Percentiles rank a stretch among this genome's conserved stretches.
Evolutionary conservation across 768 basidiomycete genomes (phyloP).

Genomic region (Tubosaeta brunneosetosa): DNA sequence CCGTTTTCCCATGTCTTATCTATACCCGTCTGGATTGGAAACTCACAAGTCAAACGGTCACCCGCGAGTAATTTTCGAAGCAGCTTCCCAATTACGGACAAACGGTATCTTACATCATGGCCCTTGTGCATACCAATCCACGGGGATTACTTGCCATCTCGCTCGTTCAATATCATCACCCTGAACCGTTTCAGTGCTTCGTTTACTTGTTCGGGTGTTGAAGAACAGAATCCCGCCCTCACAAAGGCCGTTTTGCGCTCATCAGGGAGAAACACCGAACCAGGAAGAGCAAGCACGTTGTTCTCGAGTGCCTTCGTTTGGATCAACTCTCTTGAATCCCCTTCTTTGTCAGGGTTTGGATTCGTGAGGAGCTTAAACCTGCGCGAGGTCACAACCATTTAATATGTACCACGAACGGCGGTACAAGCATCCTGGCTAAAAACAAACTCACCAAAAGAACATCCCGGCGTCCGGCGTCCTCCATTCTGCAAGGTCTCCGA

Average conservation of each 20-base stretch:
- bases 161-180: slow-evolving; percentile 32
- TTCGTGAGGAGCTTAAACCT: slow-evolving; percentile 71
- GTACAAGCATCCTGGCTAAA: slow-evolving; percentile 9
- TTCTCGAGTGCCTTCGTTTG: slow-evolving; percentile 67
- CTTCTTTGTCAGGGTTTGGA: slow-evolving; percentile 33
- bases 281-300: slow-evolving; percentile 88
- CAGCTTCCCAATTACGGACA: neutral
- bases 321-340: slow-evolving; percentile 72
- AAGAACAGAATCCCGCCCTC: slow-evolving; percentile 78
- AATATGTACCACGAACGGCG: slow-evolving; percentile 10
- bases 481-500: slow-evolving; percentile 74
- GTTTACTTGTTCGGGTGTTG: slow-evolving; percentile 62
- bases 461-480: slow-evolving; percentile 72
- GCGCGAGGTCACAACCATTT: slow-evolving; percentile 6
- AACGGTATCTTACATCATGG: slow-evolving; percentile 7
- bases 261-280: slow-evolving; percentile 76
- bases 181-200: slow-evolving; percentile 65
- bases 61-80: neutral
- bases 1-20: neutral
- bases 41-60: neutral
- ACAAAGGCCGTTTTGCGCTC: slow-evolving; percentile 69
- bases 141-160: slow-evolving; percentile 6
- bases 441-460: slow-evolving; percentile 72
- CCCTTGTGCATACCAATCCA: neutral
- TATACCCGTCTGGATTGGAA: neutral